Base-by-base conservation (phyloP, 164 flowering plant species). In the Warburgia ugandensis region DNA sequence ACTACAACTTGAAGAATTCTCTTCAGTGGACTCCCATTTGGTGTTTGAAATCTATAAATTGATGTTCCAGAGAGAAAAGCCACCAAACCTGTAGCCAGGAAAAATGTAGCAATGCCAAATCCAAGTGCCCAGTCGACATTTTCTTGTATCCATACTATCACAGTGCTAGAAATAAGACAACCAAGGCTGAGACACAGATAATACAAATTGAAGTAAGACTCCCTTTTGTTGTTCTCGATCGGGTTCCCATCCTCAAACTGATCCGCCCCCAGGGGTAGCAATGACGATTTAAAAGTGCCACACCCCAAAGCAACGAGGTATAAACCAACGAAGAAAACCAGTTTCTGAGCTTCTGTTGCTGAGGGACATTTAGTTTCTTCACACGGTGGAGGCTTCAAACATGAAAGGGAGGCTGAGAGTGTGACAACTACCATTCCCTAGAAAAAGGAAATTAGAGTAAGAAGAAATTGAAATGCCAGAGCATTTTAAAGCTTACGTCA, bases 101-200 rank as follows among this genome's bases (percentile, higher is more conserved):
- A 77, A 26, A 80, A n/a, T 11, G 90, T 77, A 45, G 90, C 79
- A 56, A 82, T 82, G 32, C 86, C 90, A 59, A 79, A 82, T 20
- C 90, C 90, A n/a, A 79, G 55, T 28, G 81, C 90, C 90, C 90
- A 82, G 2, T 80, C 84, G 28, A 57, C 67, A 69, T 82, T 80
- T 38, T 79, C 86, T 70, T 82, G 86, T 55, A 82, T 58, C 77
- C 78, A 82, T 5, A 82, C 81, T 3, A 82, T 23, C 2, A 80
- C 33, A 53, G 72, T 77, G 46, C 83, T 72, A n/a, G 90, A 77
- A 55, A 82, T 45, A 7, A 79, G 65, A 54, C 83, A 86, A 43
- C 90, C 90, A 54, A 82, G 68, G 54, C 77, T 79, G 57, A 79
- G 67, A 6, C 80, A 71, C 54, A 81, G 75, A 56, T 79, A 81